phyloP scores from a whole-genome alignment of 2,329 filamentous ascomycete genomes.

The Xylaria sp. region DNA sequence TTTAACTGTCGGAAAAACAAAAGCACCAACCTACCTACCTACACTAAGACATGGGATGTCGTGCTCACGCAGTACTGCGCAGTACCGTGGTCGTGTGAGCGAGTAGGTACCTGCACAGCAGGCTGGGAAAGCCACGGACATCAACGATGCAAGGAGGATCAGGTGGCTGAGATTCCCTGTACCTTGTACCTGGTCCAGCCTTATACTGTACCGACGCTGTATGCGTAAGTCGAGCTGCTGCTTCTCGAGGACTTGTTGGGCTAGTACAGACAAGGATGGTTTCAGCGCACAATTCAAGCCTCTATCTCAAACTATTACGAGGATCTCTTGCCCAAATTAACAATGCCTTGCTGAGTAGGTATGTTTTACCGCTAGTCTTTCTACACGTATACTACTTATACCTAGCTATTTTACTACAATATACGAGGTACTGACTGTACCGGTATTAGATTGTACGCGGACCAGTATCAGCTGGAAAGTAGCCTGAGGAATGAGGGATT shows the following conservation, averaged over 20 bases:
- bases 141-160: conserved; percentile 42
- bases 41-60: conserved; percentile 35
- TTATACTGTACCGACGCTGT: conserved; percentile 26
- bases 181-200: conserved; percentile 41
- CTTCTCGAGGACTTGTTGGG: conserved; percentile 9
- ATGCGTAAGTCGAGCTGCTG: conserved; percentile 9
- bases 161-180: conserved; percentile 42
- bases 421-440: neutral
- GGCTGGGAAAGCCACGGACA: neutral
- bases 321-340: conserved; percentile 22
- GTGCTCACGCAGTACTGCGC: conserved; percentile 15
- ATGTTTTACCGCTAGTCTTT: neutral
- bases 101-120: neutral
- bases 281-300: conserved; percentile 34
- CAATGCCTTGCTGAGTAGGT: neutral
- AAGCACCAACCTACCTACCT: conserved; percentile 20
- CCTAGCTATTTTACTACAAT: neutral
- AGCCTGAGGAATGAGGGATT: neutral
- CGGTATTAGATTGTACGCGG: neutral
- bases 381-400: neutral
- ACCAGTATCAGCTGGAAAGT: neutral
- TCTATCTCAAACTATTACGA: conserved; percentile 24
- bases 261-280: conserved; percentile 18
- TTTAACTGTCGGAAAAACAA: conserved; percentile 20
- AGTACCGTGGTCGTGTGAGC: neutral